phyloP scores from a whole-genome alignment of 495 filamentous ascomycete species.

The Podospora tetraspora region DNA sequence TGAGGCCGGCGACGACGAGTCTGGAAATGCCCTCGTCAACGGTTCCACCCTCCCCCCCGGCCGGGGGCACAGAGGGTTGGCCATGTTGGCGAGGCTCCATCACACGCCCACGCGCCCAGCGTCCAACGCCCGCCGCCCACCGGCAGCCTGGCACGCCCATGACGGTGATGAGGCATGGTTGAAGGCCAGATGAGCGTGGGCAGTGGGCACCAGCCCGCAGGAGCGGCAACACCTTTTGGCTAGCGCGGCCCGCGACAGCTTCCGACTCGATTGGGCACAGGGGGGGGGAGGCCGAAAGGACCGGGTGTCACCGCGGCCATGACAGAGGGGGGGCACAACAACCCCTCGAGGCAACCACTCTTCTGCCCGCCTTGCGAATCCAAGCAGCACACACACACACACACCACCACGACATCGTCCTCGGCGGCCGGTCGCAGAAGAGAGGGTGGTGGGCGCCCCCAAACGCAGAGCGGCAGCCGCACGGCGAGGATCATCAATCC shows the following conservation, averaged over 20 bases:
- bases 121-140: not conserved
- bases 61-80: too few relatives aligned
- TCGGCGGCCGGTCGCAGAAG: too few relatives aligned
- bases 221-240: not conserved
- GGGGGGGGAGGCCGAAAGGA: not conserved
- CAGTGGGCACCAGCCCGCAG: not conserved
- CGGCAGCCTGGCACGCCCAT: not conserved
- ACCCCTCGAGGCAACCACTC: not conserved
- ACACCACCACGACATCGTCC: not conserved
- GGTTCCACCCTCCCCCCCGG: too few relatives aligned
- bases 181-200: not conserved
- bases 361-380: too few relatives aligned
- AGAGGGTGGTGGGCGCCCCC: too few relatives aligned
- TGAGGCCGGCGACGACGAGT: not conserved
- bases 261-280: not conserved
- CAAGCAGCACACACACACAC: too few relatives aligned
- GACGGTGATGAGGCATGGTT: not conserved
- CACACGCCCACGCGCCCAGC: not conserved
- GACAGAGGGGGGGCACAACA: not conserved
- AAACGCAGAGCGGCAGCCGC: not conserved
- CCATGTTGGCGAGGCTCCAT: not conserved
- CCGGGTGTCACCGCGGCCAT: not conserved
- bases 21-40: not conserved
- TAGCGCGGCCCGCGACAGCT: not conserved
- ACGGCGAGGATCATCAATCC: not conserved